A percentile compares a stretch with the other conserved stretches of the same genome.
phyloP scores from a whole-genome alignment of 169 alveolate species.

The Plasmodium sp. region DNA sequence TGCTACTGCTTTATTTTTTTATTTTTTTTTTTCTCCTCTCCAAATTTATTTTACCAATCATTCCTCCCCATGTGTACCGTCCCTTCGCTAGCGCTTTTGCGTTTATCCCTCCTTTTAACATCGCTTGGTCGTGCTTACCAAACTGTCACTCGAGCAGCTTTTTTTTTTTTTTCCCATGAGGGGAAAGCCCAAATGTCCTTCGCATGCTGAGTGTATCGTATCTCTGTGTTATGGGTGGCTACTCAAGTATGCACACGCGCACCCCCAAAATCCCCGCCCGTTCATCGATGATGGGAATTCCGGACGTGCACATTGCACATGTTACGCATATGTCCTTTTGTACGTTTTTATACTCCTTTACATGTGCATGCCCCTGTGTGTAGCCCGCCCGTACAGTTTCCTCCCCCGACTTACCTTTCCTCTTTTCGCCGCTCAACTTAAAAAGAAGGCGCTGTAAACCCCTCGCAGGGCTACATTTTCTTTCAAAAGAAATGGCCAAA shows the following conservation, averaged over 20 bases:
- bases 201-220: background rate
- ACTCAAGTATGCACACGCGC: background rate
- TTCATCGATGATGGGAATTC: background rate
- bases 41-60: background rate
- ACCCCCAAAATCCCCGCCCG: background rate
- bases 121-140: background rate
- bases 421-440: background rate
- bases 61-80: background rate
- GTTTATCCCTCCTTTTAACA: background rate
- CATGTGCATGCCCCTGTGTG: background rate
- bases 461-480: background rate
- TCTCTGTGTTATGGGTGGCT: background rate
- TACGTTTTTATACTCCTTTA: background rate
- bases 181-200: background rate
- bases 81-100: background rate
- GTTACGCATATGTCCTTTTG: background rate
- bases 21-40: background rate
- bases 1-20: background rate
- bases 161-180: background rate
- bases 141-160: background rate
- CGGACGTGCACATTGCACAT: conserved; percentile 1
- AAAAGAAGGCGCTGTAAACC: background rate
- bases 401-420: background rate
- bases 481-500: background rate
- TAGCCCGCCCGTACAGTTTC: background rate